Base-by-base conservation (phyloP, 495 filamentous ascomycete species). In the Staphylotrichum longicolle region DNA sequence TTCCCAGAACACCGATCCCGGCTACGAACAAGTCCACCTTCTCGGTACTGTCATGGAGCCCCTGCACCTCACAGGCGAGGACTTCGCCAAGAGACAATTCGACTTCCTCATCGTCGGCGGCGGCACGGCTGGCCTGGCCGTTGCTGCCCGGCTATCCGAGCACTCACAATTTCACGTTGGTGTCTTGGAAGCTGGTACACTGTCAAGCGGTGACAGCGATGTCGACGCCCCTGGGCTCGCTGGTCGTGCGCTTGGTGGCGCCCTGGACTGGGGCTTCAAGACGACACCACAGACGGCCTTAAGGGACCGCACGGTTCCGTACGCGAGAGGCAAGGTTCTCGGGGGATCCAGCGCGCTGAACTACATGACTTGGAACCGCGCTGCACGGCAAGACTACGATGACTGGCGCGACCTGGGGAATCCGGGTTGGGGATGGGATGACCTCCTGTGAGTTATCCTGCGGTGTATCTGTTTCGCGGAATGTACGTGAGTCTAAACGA, bases 41-140 rank as follows among this genome's bases (percentile, higher is more conserved):
- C 20, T 27, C 20, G 20, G 20, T 27, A 27, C 20, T 27, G 20
- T 15, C 30, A 51, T 51, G 49, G 49, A 51, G 34, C 27, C 4
- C 15, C 14, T 12, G 5, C 49, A 15, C 4, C 32, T 54, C 5
- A 27, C 52, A 20, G 61, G 48, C 0, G 54, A 64, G 5, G 58
- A 49, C 3, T 69, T 82, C 62, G 83, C 83, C 58, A 73, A 77
- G 32, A 78, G 82, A 75, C 75, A 75, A 75, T 93, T 86, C 74
- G 90, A 95, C 77, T 93, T 89, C 75, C 73, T 95, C 11, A 66
- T 85, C 14, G 68, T 83, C 9, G 83, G 83, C 33, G 82, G 82
- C 46, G 82, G 82, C 7, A 84, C 82, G 1, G 74, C 78, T 33
- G 83, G 83, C 6, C 73, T 86, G n/a, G 78, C 75, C 4, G 69